Conservation (phyloP, 768 basidiomycete species). For the Boletus speciosus region DNA sequence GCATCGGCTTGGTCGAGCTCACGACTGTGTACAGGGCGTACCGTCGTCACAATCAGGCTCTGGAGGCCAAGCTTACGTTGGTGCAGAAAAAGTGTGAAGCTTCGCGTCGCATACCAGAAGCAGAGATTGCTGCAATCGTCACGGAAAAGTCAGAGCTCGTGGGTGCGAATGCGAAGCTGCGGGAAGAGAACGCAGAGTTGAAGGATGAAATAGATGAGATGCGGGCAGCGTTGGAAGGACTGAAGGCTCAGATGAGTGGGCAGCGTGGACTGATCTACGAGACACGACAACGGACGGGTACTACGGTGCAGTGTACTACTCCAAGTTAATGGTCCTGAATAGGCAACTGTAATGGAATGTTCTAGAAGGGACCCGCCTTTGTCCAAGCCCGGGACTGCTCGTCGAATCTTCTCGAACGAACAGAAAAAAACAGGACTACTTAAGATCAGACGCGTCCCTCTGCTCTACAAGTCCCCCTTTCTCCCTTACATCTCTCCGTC, state of each 20-base stretch:
- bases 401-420: constrained; percentile 47
- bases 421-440: constrained; percentile 27
- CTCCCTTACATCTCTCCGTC: constrained; percentile 11
- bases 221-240: constrained; percentile 64
- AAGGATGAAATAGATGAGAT: constrained; percentile 61
- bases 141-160: constrained; percentile 44
- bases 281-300: constrained; percentile 40
- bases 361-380: constrained; percentile 27
- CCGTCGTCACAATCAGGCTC: constrained; percentile 56
- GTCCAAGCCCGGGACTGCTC: constrained; percentile 3
- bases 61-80: constrained; percentile 55
- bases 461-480: constrained; percentile 5
- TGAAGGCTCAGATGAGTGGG: constrained; percentile 56
- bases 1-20: background rate
- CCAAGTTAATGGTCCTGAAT: constrained; percentile 13
- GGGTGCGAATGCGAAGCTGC: constrained; percentile 50
- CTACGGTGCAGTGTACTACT: background rate
- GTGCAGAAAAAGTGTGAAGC: constrained; percentile 42
- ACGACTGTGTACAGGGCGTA: constrained; percentile 39
- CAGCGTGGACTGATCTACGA: constrained; percentile 43
- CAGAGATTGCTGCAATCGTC: constrained; percentile 44
- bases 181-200: constrained; percentile 55
- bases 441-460: constrained; percentile 29
- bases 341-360: constrained; percentile 35
- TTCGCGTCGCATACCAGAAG: constrained; percentile 33